Conservation (phyloP, 257 asterid species). For the Gentiana macrophylla region DNA sequence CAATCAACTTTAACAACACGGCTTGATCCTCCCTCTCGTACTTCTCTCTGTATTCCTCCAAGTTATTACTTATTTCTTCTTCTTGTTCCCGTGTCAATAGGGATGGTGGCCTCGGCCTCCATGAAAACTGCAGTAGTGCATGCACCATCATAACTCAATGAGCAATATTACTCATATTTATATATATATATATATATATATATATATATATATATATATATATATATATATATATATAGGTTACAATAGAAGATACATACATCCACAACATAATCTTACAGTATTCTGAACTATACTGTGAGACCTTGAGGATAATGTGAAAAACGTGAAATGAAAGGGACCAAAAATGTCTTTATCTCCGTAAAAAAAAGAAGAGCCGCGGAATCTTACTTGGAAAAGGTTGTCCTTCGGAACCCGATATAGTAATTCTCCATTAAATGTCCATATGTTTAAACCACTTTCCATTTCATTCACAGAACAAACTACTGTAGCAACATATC, state of each 20-base stretch:
- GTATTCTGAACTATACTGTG: no score
- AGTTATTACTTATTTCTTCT: constrained; percentile 76
- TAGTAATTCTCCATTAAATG: constrained; percentile 68
- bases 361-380: not conserved
- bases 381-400: constrained; percentile 70
- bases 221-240: no score
- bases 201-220: no score
- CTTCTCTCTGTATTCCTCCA: constrained; percentile 68
- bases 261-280: no score
- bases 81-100: constrained; percentile 72
- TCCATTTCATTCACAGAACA: constrained; percentile 99
- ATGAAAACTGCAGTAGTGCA: constrained; percentile 40
- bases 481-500: constrained; percentile 88
- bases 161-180: no score
- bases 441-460: constrained; percentile 86
- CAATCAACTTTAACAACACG: constrained; percentile 61
- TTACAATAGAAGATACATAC: no score
- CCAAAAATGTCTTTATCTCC: not conserved
- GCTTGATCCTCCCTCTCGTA: constrained; percentile 84
- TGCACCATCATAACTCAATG: no score
- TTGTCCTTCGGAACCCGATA: constrained; percentile 81
- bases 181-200: no score
- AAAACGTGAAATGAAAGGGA: not conserved
- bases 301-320: no score
- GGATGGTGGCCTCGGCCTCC: constrained; percentile 95